These are phyloP conservation scores for Leccinum obscurum DNA, from an alignment of 768 basidiomycete species.

Conservation along the genomic window DNA sequence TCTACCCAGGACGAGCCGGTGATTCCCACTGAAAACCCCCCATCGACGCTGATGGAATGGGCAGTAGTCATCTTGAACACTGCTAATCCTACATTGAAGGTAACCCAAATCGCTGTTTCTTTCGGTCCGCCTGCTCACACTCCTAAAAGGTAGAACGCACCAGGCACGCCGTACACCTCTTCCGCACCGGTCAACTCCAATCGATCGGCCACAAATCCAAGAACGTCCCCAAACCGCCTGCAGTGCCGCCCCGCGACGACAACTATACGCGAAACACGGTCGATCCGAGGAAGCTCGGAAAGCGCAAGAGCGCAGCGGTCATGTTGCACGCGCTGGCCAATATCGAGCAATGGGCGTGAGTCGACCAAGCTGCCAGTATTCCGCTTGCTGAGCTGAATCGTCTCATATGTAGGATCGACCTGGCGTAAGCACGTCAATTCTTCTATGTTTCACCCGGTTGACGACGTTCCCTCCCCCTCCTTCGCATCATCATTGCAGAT, in stretches of 20 bases:
- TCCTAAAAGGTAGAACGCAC: conserved; percentile 56
- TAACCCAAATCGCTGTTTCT: background rate
- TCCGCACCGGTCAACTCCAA: conserved; percentile 65
- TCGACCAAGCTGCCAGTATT: background rate
- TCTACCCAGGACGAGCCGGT: background rate
- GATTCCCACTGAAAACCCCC: conserved; percentile 15
- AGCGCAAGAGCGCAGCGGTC: conserved; percentile 51
- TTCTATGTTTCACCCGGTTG: background rate
- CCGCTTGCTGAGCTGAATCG: background rate
- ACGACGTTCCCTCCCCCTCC: background rate
- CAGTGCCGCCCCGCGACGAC: conserved; percentile 45
- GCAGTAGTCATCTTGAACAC: conserved; percentile 80
- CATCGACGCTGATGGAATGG: conserved; percentile 78
- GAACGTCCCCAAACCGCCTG: conserved; percentile 38
- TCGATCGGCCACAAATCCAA: conserved; percentile 60
- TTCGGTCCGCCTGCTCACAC: background rate
- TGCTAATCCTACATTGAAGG: conserved; percentile 23
- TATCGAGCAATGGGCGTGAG: background rate
- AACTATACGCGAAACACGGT: conserved; percentile 41
- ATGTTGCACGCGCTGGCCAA: background rate
- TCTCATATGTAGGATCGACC: background rate
- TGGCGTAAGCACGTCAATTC: background rate
- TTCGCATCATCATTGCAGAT: background rate
- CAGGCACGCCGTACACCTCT: conserved; percentile 64
- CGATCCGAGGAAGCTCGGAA: conserved; percentile 58